Conservation (phyloP, 805 yeast genomes). For the Metschnikowia lochheadii region DNA sequence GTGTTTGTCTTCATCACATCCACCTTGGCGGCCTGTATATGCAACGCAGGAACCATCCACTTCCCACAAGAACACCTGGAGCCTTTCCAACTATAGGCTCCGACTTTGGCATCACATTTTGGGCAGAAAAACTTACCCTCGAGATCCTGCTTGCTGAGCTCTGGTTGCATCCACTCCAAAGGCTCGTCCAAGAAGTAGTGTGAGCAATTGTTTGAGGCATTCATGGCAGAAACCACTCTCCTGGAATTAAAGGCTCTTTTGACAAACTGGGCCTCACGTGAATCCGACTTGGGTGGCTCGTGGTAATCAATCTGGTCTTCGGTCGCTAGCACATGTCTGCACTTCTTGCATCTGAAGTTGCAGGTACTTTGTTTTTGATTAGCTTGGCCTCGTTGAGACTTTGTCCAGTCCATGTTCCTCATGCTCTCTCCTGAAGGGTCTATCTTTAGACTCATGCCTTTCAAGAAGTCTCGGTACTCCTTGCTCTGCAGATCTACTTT, state of each 20-base stretch:
- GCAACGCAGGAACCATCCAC: constrained; percentile 93
- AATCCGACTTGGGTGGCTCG: constrained; percentile 58
- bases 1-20: constrained; percentile 47
- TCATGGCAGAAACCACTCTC: constrained; percentile 54
- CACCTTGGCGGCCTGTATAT: constrained; percentile 73
- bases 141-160: constrained; percentile 64
- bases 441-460: constrained; percentile 20
- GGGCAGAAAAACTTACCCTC: constrained; percentile 90
- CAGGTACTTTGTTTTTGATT: constrained; percentile 3
- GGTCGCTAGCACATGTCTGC: constrained; percentile 68
- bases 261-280: constrained; percentile 62
- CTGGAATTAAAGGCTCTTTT: constrained; percentile 60
- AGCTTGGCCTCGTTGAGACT: constrained; percentile 12
- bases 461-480: constrained; percentile 25
- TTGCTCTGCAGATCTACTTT: constrained; percentile 22
- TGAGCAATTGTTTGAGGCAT: constrained; percentile 63
- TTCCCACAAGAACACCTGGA: constrained; percentile 90
- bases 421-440: constrained; percentile 15
- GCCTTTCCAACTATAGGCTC: constrained; percentile 94
- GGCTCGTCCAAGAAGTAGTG: constrained; percentile 83
- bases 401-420: constrained; percentile 11
- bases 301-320: constrained; percentile 62
- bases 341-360: constrained; percentile 70
- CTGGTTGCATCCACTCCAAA: constrained; percentile 84
- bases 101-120: constrained; percentile 78